Percentiles rank a stretch among this genome's conserved stretches.
Conservation (phyloP, 1,284 basidiomycete genomes). For the Salmacisia buchloeana region DNA sequence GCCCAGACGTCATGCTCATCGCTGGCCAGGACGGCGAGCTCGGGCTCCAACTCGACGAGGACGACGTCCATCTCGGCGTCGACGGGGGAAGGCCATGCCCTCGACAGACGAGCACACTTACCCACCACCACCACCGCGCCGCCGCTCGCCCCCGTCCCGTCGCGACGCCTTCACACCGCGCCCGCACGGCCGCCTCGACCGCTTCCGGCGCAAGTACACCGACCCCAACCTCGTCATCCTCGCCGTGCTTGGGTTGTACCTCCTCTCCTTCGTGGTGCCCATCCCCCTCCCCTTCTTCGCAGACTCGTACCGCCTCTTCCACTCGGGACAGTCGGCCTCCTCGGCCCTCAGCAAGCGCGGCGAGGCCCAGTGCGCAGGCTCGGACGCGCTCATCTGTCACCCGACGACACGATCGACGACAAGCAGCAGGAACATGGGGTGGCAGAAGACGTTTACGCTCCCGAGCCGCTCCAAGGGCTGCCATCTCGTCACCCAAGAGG, state of each 20-base stretch:
- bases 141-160: neutral
- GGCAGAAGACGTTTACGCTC: conserved; percentile 78
- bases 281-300: conserved; percentile 15
- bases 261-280: conserved; percentile 26
- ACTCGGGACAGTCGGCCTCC: neutral
- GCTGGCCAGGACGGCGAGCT: neutral
- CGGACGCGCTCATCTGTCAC: neutral
- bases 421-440: conserved; percentile 77
- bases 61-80: no score
- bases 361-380: no score
- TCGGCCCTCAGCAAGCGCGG: neutral
- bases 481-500: conserved; percentile 78
- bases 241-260: conserved; percentile 17
- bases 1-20: neutral
- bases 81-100: no score
- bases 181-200: neutral
- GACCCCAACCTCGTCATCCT: conserved; percentile 25
- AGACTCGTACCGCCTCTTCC: conserved; percentile 6
- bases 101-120: no score
- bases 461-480: conserved; percentile 57
- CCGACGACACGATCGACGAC: no score
- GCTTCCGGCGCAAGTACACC: conserved; percentile 13
- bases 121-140: conserved; percentile 4
- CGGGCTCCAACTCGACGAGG: no score
- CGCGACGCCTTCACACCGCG: neutral